Base-by-base conservation (phyloP, 257 asterid species). In the Eustoma russellianum region DNA sequence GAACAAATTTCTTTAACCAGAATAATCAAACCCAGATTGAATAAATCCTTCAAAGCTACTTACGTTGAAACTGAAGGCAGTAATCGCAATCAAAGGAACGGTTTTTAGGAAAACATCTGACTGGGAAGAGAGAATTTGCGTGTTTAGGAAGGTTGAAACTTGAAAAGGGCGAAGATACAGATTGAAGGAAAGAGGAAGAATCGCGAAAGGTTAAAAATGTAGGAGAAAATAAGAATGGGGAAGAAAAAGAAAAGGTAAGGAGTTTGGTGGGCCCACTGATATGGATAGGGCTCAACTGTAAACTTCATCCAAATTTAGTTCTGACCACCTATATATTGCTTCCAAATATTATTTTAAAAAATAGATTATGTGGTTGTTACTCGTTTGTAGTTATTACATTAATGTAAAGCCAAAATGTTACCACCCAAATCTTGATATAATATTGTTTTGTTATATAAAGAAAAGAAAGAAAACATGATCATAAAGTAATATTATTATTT, bases 261-360 rank as follows among this genome's bases (percentile, higher is more conserved):
- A 7, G 9, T 24, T 12, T 33, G 28, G 17, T 9, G 45, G 57
- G 45, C 44, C 17, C 24, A 52, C 16, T 38, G 57, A 53, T 9
- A 15, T 35, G 57, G 57, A 53, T 53, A 53, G 57, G 44, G 17
- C 35, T 38, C 40, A 8, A 46, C 33, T 15, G 16, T 53, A 53
- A 35, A 35, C 16, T 35, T 53, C 15, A 53, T 35, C 57, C 47
- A 33, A 28, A 14, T 6, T n/a, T n/a, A 24, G 2, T 24, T 24
- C 30, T 24, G 30, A 24, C 30, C 30, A 24, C 3, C 30, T 24
- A 2, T n/a, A 24, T 24, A 4, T 24, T 24, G 2, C 30, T 24
- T 1, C 30, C 30, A 24, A 24, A 24, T 24, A 24, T 0, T 24
- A 24, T 24, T 24, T 24, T 24, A 24, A 24, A n/a, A 24, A 24